Conservation (phyloP, 805 yeast genomes). For the Saccharomycopsis lassenensis region DNA sequence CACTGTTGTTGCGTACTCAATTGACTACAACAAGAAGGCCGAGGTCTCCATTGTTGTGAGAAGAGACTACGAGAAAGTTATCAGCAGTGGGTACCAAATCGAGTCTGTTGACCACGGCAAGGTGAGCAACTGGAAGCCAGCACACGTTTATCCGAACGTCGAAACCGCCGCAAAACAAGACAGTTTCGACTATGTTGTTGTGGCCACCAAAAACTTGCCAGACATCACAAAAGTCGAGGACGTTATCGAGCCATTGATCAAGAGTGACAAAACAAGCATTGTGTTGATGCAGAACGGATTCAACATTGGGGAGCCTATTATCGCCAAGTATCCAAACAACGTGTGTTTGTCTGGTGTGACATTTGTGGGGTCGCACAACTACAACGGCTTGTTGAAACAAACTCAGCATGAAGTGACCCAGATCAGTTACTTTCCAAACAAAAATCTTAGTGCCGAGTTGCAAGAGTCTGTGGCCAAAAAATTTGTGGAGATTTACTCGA, state of each 20-base stretch:
- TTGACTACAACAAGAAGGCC: conserved; percentile 36
- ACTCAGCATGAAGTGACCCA: conserved; percentile 38
- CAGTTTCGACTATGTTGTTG: conserved; percentile 45
- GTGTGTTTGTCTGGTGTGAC: conserved; percentile 52
- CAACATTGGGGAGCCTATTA: conserved; percentile 47
- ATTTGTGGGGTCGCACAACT: conserved; percentile 48
- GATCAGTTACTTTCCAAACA: conserved; percentile 41
- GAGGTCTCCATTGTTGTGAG: conserved; percentile 54
- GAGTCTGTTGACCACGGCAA: conserved; percentile 55
- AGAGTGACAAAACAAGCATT: conserved; percentile 33
- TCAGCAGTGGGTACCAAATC: conserved; percentile 43
- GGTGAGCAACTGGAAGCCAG: conserved; percentile 43
- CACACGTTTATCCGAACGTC: conserved; percentile 31
- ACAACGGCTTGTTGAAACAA: conserved; percentile 39
- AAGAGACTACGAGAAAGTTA: conserved; percentile 48
- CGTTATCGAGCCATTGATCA: conserved; percentile 38
- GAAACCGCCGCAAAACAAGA: conserved; percentile 30
- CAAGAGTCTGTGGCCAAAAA: conserved; percentile 29
- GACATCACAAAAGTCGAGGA: conserved; percentile 48
- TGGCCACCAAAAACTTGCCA: conserved; percentile 60
- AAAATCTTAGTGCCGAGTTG: conserved; percentile 23
- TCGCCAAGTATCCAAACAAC: conserved; percentile 37
- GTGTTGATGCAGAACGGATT: conserved; percentile 60
- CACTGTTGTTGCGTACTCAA: conserved; percentile 57
- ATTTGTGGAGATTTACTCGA: conserved; percentile 36